Evolutionary conservation across 2,329 filamentous ascomycete genomes (phyloP).

Genomic region (Clonostachys rosea): DNA sequence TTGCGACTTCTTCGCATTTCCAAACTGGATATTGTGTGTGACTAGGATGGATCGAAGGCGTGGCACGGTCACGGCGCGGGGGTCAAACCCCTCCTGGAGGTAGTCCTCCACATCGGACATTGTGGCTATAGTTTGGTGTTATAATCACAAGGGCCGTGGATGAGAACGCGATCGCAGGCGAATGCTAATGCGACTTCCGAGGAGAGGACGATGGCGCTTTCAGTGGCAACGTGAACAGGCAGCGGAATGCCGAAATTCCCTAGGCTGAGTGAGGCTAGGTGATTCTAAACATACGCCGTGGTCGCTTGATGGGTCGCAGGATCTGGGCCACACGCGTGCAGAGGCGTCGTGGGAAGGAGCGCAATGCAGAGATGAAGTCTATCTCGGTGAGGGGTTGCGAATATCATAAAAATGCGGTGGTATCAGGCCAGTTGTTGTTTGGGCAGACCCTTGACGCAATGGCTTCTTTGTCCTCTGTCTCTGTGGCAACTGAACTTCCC

Average conservation of each 20-base stretch:
- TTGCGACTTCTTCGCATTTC: conserved; percentile 86
- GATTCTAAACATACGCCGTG: too few relatives aligned
- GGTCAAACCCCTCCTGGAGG: conserved; percentile 82
- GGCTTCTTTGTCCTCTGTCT: conserved; percentile 3
- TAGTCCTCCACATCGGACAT: conserved; percentile 77
- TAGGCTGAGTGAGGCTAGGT: too few relatives aligned
- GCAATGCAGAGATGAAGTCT: too few relatives aligned
- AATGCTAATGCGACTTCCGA: neutral
- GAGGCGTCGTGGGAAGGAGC: too few relatives aligned
- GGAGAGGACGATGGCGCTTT: neutral
- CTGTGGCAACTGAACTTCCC: conserved; percentile 6
- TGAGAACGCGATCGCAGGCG: neutral
- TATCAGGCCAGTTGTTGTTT: neutral
- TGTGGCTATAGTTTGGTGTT: conserved; percentile 11
- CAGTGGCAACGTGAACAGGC: neutral
- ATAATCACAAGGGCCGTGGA: conserved; percentile 4
- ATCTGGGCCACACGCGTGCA: too few relatives aligned
- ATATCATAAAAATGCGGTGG: too few relatives aligned
- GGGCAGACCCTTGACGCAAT: conserved; percentile 5
- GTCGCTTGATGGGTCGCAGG: too few relatives aligned
- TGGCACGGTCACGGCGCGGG: conserved; percentile 77
- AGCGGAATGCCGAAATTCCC: neutral
- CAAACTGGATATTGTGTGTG: conserved; percentile 79
- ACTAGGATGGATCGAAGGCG: conserved; percentile 88
- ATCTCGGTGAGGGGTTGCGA: too few relatives aligned